Evolutionary conservation across 768 basidiomycete genomes (phyloP).

Genomic region (Trametes punicea): DNA sequence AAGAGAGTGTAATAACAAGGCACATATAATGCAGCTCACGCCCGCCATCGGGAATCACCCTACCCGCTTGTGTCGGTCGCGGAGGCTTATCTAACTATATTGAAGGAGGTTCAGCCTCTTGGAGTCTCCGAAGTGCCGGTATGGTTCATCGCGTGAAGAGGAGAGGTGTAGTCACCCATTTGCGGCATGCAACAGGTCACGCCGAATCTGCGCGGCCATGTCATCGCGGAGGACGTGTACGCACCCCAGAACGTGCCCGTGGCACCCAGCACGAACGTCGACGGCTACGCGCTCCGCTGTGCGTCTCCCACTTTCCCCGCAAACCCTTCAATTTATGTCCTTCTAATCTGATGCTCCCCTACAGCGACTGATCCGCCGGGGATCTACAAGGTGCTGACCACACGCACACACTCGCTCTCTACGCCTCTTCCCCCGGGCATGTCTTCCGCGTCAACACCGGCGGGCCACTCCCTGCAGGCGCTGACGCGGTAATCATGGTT

Average conservation of each 20-base stretch:
- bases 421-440: conserved; percentile 43
- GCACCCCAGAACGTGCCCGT: conserved; percentile 63
- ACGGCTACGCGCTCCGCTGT: conserved; percentile 85
- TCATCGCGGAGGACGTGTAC: conserved; percentile 73
- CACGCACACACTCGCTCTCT: conserved; percentile 37
- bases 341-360: background rate
- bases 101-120: conserved; percentile 46
- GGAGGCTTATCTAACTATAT: conserved; percentile 57
- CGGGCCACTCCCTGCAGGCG: conserved; percentile 68
- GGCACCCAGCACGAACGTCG: conserved; percentile 74
- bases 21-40: conserved; percentile 44
- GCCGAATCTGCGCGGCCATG: conserved; percentile 54
- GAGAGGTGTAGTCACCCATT: background rate
- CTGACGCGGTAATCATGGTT: conserved; percentile 87
- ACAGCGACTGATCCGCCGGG: conserved; percentile 65
- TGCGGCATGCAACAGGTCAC: conserved; percentile 48
- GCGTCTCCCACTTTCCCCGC: conserved; percentile 19
- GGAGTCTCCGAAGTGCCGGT: conserved; percentile 42
- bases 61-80: conserved; percentile 69
- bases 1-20: background rate
- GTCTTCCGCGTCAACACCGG: conserved; percentile 85
- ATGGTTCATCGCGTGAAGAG: conserved; percentile 13
- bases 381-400: conserved; percentile 63
- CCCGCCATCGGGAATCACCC: conserved; percentile 73
- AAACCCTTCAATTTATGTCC: background rate